A percentile compares a stretch with the other conserved stretches of the same genome.
These are phyloP conservation scores for Gigaspora rosea DNA, from an alignment of 192 early-diverging fungal genomes.

Conservation along the genomic window DNA sequence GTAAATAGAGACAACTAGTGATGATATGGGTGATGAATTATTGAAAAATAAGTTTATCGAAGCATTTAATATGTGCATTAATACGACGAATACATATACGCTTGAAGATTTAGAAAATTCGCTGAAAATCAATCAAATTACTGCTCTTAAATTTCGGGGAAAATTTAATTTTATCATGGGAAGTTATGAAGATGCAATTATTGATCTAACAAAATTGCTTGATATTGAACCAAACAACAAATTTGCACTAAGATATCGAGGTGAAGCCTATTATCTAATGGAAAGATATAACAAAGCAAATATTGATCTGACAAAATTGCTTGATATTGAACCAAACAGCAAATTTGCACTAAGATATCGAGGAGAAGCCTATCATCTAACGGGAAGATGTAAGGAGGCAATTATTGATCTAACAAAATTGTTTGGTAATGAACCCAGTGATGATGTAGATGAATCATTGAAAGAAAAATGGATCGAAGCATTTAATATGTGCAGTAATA, in stretches of 20 bases:
- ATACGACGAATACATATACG: not conserved
- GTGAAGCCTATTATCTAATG: not conserved
- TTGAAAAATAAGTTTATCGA: not conserved
- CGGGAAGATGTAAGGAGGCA: too few species aligned
- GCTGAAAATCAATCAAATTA: too few species aligned
- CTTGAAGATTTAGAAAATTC: not conserved
- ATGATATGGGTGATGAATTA: not conserved
- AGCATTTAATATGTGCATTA: not conserved
- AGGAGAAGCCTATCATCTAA: too few species aligned
- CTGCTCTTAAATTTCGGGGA: not conserved
- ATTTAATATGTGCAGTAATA: not conserved
- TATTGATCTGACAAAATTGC: not conserved
- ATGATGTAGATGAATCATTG: not conserved
- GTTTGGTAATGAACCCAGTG: not conserved
- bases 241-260: not conserved
- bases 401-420: too few species aligned
- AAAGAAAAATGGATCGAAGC: not conserved
- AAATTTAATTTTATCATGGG: constrained; percentile 3
- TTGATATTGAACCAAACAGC: not conserved
- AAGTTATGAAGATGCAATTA: not conserved
- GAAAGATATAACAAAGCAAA: not conserved
- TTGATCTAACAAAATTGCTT: not conserved
- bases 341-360: not conserved
- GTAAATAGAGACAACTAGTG: not conserved
- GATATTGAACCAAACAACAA: not conserved